Evolutionary conservation across 495 filamentous ascomycete species (phyloP), one percentile per base, ranked within the genome.

Genomic region (Aspergillus affinis): DNA sequence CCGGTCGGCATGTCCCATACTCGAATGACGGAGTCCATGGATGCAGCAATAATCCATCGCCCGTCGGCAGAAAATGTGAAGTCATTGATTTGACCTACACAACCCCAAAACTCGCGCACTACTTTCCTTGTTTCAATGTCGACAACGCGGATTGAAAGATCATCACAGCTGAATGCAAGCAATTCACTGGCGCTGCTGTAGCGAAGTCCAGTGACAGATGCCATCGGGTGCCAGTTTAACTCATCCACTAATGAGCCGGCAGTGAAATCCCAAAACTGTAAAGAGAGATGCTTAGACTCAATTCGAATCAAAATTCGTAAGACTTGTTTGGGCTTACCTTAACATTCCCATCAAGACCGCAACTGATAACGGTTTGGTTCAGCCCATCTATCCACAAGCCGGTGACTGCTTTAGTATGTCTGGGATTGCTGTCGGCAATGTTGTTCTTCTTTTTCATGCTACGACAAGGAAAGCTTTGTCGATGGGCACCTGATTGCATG

Each of bases 1-100:
- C 91, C 91, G 0, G 94, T 98, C 12, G 94, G 93, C 26, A 99
- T 76, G 75, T 99, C 94, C 93, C 94, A 99, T 2, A 97, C 84
- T 51, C 94, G 84, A 41, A 99, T 77, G 47, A 89, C 75, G 13
- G 84, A 86, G 73, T 97, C 93, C 71, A 89, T 87, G 6, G 90
- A 91, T 12, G 92, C 89, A 18, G 92, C 91, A 56, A 97, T 81
- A 63, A 99, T 88, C 95, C 94, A 98, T 45, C 92, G 82, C 23
- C 92, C 94, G 72, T 98, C 92, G 61, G 88, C 89, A 15, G 94
- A 98, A 73, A 98, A 98, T 60, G 85, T 86, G 65, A 93, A 90
- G 70, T 96, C 91, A 67, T 88, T 91, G 61, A 96, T 88, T 54
- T 85, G 84, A 19, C 85, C 88, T n/a, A 84, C 80, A 57, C 88